Base-by-base conservation (phyloP, 2,329 filamentous ascomycete species). In the Fusarium sp. region DNA sequence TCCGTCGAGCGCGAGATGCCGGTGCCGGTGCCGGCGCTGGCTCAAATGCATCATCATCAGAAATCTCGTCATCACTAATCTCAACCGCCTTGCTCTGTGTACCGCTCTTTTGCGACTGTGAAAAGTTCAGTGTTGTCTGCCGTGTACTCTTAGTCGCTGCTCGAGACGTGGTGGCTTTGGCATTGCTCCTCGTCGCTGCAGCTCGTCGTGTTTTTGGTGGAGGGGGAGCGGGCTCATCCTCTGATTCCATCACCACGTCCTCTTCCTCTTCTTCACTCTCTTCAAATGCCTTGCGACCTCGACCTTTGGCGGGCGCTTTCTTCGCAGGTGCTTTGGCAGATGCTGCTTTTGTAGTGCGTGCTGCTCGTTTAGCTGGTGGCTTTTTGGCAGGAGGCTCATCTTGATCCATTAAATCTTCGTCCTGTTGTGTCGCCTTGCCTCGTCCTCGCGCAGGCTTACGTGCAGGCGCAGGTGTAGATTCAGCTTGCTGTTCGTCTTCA, bases 41-140 rank as follows among this genome's bases (percentile, higher is more conserved):
- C 75, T 89, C 86, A 74, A 90, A 90, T 0, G 82, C 78, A 75
- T 88, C 85, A 42, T 88, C 86, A 56, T 88, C 86, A 0, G 84
- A 87, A 43, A 90, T 88, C 75, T 89, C 88, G 72, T 90, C 88
- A 59, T 89, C 87, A 62, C 88, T 90, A 53, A 89, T 85, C 71
- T 89, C 86, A 17, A 86, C 72, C n/a, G 82, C 80, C 36, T 83
- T 80, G 32, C 82, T 76, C 64, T 85, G 82, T 28, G 81, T 79
- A 9, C 77, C 75, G 4, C 79, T 76, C 62, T 84, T 72, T 10
- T 69, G 66, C 3, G 66, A 69, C 50, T 79, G 79, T 15, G 81
- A 76, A 42, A 79, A 80, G 48, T 72, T 70, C 8, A 80, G 45
- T 53, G 67, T 77, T 15, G 77, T 75, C 59, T 82, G 78, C 42